Base-by-base conservation (phyloP, 768 basidiomycete genomes). In the Hirschioporus abietinus region DNA sequence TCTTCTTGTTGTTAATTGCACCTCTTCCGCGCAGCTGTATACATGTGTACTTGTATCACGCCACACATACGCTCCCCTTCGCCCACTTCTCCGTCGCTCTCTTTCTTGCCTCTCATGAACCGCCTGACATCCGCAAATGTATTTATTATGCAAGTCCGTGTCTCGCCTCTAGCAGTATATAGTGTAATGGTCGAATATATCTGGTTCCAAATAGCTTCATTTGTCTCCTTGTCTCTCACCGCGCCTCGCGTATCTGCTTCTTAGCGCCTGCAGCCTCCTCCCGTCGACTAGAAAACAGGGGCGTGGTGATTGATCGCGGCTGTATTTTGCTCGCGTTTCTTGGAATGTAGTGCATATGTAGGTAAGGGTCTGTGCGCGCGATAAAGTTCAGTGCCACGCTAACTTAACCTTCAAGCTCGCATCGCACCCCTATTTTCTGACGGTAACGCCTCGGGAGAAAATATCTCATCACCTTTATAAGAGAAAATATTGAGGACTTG, bases 41-140 rank as follows among this genome's bases (percentile, higher is more conserved):
- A 52, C 42, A 52, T 52, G 42, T 52, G 42, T 52, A 52, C 42
- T 52, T 52, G 42, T 52, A 52, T 52, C 42, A 52, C 42, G 42
- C 42, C 42, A 15, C 42, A 52, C 42, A 52, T 52, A 52, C 42
- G 12, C 42, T 15, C 4, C 12, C 12, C 42, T 52, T 52, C 20
- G 12, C 42, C 15, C 42, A 10, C 42, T 52, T 12, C 42, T 52
- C 20, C 3, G 42, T 52, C 20, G 42, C 20, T 20, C 20, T 52
- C 5, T 5, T 52, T 5, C 42, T n/a, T n/a, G n/a, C n/a, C n/a
- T n/a, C 42, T 52, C 42, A 1, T 52, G 42, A 12, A 15, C 42
- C 42, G 42, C 42, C 42, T 52, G 42, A 52, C 42, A 52, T 52
- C 42, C 42, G 42, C 42, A 52, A 52, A 52, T 52, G 42, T 52